Evolutionary conservation across 805 yeast species (phyloP).

Genomic region (Cyberlindnera mrakii): DNA sequence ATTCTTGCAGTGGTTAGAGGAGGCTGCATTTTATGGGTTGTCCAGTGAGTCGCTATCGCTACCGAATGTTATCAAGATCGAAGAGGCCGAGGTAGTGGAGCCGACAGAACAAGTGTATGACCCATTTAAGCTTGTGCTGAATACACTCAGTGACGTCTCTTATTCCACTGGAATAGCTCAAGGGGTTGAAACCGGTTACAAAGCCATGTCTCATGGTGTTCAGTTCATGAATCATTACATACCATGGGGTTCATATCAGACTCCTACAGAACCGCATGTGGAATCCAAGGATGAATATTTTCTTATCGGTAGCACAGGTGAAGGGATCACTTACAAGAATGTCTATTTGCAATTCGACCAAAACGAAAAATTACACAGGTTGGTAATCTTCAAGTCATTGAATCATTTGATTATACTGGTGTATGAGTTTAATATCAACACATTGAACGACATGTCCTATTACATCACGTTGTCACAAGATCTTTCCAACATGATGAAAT

Average conservation of each 20-base stretch:
- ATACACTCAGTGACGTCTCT: conserved; percentile 20
- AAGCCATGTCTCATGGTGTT: conserved; percentile 7
- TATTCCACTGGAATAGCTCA: conserved; percentile 18
- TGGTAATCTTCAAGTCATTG: conserved; percentile 14
- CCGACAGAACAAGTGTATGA: conserved; percentile 14
- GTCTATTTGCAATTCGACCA: conserved; percentile 13
- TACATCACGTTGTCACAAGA: conserved; percentile 9
- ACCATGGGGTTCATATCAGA: conserved; percentile 2
- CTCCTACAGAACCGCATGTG: too few species aligned
- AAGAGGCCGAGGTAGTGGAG: conserved; percentile 7
- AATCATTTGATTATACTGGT: conserved; percentile 7
- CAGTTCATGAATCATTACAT: conserved; percentile 2
- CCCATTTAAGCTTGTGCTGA: conserved; percentile 21
- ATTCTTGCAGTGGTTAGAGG: conserved; percentile 19
- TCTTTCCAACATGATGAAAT: conserved; percentile 3
- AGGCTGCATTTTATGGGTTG: conserved; percentile 10
- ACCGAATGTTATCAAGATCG: conserved; percentile 19
- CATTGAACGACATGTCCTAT: conserved; percentile 10
- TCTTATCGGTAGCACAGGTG: conserved; percentile 15
- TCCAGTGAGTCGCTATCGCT: conserved; percentile 9
- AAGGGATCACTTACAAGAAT: conserved; percentile 16
- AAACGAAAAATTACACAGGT: conserved; percentile 12
- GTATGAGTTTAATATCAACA: conserved; percentile 15
- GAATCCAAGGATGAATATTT: conserved; percentile 1
- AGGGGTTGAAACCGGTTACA: conserved; percentile 16